Percentiles rank a stretch among this genome's conserved stretches.
These are phyloP conservation scores for Sugiyamaella smithiae DNA, from an alignment of 805 yeast species.

Conservation along the genomic window DNA sequence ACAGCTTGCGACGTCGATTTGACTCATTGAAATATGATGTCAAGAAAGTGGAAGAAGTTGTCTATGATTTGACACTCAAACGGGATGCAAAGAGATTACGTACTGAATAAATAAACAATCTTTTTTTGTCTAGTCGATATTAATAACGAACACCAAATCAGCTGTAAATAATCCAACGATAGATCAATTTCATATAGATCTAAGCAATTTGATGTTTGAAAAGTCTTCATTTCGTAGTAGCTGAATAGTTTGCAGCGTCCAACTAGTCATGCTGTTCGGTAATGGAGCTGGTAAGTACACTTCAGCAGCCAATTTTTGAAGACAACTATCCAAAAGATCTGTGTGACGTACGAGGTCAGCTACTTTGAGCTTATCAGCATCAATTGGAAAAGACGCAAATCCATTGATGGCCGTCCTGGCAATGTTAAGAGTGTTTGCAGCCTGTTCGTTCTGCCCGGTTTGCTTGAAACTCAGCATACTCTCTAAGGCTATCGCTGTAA, in stretches of 20 bases:
- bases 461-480: constrained; percentile 8
- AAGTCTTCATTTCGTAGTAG: too few species aligned
- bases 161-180: background rate
- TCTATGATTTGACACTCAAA: constrained; percentile 31
- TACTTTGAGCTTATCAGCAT: too few species aligned
- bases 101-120: background rate
- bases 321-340: constrained; percentile 13
- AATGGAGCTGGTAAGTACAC: too few species aligned
- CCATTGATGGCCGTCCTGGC: constrained; percentile 9
- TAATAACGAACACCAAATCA: too few species aligned
- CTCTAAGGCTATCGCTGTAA: constrained; percentile 15
- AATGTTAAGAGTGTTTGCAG: constrained; percentile 3
- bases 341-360: too few species aligned
- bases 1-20: constrained; percentile 29
- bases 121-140: background rate
- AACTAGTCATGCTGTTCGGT: too few species aligned
- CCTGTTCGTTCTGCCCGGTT: constrained; percentile 11
- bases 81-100: constrained; percentile 1
- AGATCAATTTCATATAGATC: background rate
- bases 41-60: constrained; percentile 34
- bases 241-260: too few species aligned
- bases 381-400: constrained; percentile 1
- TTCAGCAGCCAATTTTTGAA: constrained; percentile 12
- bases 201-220: background rate
- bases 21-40: constrained; percentile 34